Base-by-base conservation (phyloP, 2,329 filamentous ascomycete genomes). In the Cercospora sp. region DNA sequence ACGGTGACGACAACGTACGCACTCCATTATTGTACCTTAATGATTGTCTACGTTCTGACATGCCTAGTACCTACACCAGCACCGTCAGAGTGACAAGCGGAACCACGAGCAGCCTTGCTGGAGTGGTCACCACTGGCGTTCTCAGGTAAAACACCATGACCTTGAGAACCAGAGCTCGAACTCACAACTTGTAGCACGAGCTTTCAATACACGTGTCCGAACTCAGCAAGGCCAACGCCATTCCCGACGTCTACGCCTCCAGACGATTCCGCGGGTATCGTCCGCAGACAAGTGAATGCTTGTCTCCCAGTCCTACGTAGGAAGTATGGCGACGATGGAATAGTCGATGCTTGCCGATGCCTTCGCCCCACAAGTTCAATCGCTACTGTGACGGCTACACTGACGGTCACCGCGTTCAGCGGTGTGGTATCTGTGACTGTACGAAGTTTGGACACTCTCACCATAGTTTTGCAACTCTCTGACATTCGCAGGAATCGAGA, bases 121-220 rank as follows among this genome's bases (percentile, higher is more conserved):
- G 62, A 30, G 33, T 53, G 6, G 51, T 58, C 20, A 64, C 62
- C 12, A 57, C n/a, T 9, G 31, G 30, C 16, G 36, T 64, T 33
- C 18, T 57, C 51, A 58, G 62, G 62, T 64, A 42, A 30, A 7
- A 1, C n/a, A 12, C 12, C 23, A 10, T 23, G 7, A 18, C 6
- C 16, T 23, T 18, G 30, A 36, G 13, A 23, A 20, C 3, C 40
- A 33, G 13, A 58, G 2, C 36, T 42, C 13, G 8, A 5, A 20
- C 48, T 57, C 36, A 64, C 31, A 16, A n/a, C 18, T 23, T 26
- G 16, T 26, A 64, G 62, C n/a, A 64, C 62, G 16, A 40, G 30
- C 20, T 42, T 33, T n/a, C 62, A 58, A 26, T 64, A 64, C n/a
- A 64, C 62, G 28, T 64, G 62, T 18, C 62, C 62, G 13, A 58